Base-by-base conservation (phyloP, 2,329 filamentous ascomycete species). In the Exophiala spinifera region DNA sequence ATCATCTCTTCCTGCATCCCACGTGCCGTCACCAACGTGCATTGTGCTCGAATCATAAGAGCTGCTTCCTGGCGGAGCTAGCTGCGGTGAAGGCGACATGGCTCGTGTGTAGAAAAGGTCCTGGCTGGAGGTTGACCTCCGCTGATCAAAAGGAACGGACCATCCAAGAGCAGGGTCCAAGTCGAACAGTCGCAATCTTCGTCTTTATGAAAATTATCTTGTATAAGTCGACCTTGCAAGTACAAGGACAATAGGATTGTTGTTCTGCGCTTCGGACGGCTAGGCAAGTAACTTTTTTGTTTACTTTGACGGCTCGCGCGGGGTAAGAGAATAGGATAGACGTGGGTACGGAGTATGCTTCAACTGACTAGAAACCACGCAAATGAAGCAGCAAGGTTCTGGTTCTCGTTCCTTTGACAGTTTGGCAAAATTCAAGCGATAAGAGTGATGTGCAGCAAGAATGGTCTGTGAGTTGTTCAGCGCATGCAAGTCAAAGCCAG, bases 1-100 rank as follows among this genome's bases (percentile, higher is more conserved):
- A 10, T 78, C 82, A 63, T 86, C 82, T 59, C 81, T 75, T 59
- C 75, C 70, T 28, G 75, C 76, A 61, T 86, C 81, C 83, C 83
- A 86, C 60, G 83, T 86, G 37, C 83, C 83, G 70, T 86, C 83
- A 46, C 83, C 83, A 46, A 86, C 83, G 65, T 79, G 76, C 70
- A 86, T 74, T 39, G 80, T 82, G 67, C 79, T 75, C 43, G 82
- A 85, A 39, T 76, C 71, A 69, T 86, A 86, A 31, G 76, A 79
- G 66, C 80, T 83, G 70, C 78, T 82, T 62, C 83, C 83, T 3
- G 83, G 74, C 31, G 80, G 73, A 45, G 82, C 77, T 14, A 85
- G 74, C 25, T 66, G 68, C 53, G 63, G 63, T 57, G 64, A 66
- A 49, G 67, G 61, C 66, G 69, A 70, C 73, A 74, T 75, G 31